A percentile compares a stretch with the other conserved stretches of the same genome.
Conservation (phyloP, 305 asterid species). For the Fraxinus xanthoxyloides region DNA sequence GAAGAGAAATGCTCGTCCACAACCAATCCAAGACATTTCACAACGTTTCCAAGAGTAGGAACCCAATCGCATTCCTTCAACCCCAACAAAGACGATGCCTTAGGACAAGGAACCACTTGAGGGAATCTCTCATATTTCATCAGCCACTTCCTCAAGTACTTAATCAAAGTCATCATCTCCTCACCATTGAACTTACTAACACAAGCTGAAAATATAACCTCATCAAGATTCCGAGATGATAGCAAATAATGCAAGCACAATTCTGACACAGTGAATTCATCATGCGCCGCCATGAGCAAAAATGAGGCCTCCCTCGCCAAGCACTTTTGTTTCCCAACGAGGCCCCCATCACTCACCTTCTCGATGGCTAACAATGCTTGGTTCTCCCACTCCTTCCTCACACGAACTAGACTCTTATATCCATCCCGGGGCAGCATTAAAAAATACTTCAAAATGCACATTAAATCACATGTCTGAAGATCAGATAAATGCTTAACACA, state of each 20-base stretch:
- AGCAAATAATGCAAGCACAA: constrained; percentile 78
- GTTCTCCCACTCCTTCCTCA: constrained; percentile 81
- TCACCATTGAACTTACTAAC: constrained; percentile 65
- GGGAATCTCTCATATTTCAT: constrained; percentile 83
- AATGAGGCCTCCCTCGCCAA: constrained; percentile 59
- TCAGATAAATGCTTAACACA: constrained; percentile 60
- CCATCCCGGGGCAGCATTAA: constrained; percentile 50
- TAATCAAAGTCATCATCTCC: constrained; percentile 65
- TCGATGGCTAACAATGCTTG: constrained; percentile 54
- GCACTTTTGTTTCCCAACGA: constrained; percentile 32
- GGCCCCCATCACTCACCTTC: constrained; percentile 38
- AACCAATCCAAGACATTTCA: constrained; percentile 58
- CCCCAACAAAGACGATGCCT: constrained; percentile 59
- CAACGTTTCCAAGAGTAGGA: constrained; percentile 52
- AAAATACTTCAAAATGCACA: constrained; percentile 77
- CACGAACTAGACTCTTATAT: constrained; percentile 34
- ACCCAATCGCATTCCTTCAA: constrained; percentile 75
- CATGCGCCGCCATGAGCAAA: constrained; percentile 75
- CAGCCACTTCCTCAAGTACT: constrained; percentile 75
- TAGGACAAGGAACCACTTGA: constrained; percentile 58
- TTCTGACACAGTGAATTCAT: constrained; percentile 66
- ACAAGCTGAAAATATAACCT: constrained; percentile 71
- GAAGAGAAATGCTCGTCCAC: constrained; percentile 84
- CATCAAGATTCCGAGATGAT: constrained; percentile 63
- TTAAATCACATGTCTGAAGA: constrained; percentile 61